Evolutionary conservation across 192 early-diverging fungal genomes (phyloP).

Genomic region (Entomortierella beljakovae): DNA sequence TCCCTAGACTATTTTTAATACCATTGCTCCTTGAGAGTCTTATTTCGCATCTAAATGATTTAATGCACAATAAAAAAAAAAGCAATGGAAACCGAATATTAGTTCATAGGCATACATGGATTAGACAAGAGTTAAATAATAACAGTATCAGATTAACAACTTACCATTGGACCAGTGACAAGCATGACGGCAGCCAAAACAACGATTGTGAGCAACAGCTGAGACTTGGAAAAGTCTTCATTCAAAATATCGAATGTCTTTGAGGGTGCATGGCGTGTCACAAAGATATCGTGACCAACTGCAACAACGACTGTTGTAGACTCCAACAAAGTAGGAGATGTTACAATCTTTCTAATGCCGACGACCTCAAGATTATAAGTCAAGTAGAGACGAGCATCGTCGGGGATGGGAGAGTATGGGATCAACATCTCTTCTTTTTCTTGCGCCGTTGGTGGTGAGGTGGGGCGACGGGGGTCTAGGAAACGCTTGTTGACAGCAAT

Average conservation of each 20-base stretch:
- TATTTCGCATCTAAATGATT: slow-evolving; percentile 28
- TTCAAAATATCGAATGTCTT: slow-evolving; percentile 94
- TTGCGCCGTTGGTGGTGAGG: slow-evolving; percentile 69
- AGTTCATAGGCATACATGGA: not conserved
- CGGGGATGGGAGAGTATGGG: slow-evolving; percentile 80
- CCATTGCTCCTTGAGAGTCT: slow-evolving; percentile 48
- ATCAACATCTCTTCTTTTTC: slow-evolving; percentile 92
- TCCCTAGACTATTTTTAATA: no score
- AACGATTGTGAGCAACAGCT: slow-evolving; percentile 86
- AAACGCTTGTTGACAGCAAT: slow-evolving; percentile 77
- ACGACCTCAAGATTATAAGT: slow-evolving; percentile 77
- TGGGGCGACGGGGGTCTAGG: slow-evolving; percentile 88
- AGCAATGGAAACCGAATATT: no score
- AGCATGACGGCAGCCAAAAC: slow-evolving; percentile 79
- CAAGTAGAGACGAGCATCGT: slow-evolving; percentile 82
- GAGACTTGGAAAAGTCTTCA: slow-evolving; percentile 91
- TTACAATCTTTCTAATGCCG: slow-evolving; percentile 74
- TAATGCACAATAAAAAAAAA: slow-evolving; percentile 1
- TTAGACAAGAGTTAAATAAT: not conserved
- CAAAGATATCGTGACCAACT: slow-evolving; percentile 94
- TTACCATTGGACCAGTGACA: slow-evolving; percentile 82
- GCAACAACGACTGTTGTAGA: slow-evolving; percentile 92
- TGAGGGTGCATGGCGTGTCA: slow-evolving; percentile 83
- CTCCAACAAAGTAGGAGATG: slow-evolving; percentile 87
- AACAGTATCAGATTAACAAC: not conserved